Conservation (phyloP, 2,329 filamentous ascomycete species). For the Pseudogymnoascus sp. region DNA sequence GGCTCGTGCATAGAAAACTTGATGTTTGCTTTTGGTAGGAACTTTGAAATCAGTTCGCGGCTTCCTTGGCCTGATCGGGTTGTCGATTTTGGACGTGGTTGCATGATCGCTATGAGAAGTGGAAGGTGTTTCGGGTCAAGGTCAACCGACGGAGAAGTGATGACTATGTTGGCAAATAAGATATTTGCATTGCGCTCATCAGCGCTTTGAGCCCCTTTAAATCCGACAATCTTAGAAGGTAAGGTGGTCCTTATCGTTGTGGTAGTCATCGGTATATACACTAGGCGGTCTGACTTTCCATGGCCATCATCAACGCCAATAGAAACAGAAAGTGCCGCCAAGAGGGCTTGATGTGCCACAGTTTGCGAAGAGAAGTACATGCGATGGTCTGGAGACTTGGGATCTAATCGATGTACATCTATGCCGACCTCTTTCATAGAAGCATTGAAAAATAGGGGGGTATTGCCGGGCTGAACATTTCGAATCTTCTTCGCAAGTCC, state of each 20-base stretch:
- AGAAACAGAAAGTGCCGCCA: slow-evolving; percentile 86
- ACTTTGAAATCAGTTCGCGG: slow-evolving; percentile 72
- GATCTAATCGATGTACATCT: slow-evolving; percentile 83
- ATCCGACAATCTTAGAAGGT: slow-evolving; percentile 85
- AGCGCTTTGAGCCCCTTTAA: slow-evolving; percentile 59
- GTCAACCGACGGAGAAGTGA: slow-evolving; percentile 92
- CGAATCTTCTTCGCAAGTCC: slow-evolving; percentile 75
- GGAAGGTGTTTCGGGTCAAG: slow-evolving; percentile 87
- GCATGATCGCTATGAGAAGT: slow-evolving; percentile 68
- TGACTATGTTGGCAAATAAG: slow-evolving; percentile 88
- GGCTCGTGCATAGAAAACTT: slow-evolving; percentile 97
- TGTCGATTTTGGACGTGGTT: slow-evolving; percentile 41
- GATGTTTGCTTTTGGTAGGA: slow-evolving; percentile 86
- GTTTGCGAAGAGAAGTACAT: slow-evolving; percentile 97
- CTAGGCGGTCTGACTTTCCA: slow-evolving; percentile 72
- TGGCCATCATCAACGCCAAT: slow-evolving; percentile 86
- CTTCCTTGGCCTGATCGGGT: slow-evolving; percentile 37
- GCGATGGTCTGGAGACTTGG: slow-evolving; percentile 85
- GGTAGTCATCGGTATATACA: slow-evolving; percentile 96
- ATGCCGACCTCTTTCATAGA: slow-evolving; percentile 96
- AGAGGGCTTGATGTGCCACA: slow-evolving; percentile 86
- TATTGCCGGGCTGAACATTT: slow-evolving; percentile 54
- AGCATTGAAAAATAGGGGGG: slow-evolving; percentile 72
- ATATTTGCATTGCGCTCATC: slow-evolving; percentile 93
- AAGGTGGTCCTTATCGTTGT: slow-evolving; percentile 90